phyloP scores from a whole-genome alignment of 176 grass and related monocot species.

The Echinochloa phyllopogon region DNA sequence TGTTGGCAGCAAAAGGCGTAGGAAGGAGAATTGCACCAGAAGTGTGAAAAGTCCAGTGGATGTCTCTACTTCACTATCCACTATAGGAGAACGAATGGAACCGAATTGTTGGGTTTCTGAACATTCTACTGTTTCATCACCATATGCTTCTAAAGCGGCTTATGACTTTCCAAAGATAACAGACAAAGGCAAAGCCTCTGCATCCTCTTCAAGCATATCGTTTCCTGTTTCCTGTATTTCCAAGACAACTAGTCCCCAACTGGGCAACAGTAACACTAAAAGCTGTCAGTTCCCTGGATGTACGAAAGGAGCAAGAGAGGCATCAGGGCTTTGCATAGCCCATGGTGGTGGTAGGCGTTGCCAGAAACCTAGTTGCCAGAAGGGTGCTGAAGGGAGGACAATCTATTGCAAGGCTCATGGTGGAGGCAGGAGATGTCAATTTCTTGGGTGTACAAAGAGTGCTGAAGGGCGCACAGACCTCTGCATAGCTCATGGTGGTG shows the following conservation, averaged over 20 bases:
- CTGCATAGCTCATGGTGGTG: slow-evolving; percentile 96
- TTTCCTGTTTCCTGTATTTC: too few relatives aligned
- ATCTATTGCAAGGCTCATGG: slow-evolving; percentile 98
- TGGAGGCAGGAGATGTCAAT: slow-evolving; percentile 77
- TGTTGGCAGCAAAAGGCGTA: too few relatives aligned
- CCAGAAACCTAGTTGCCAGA: slow-evolving; percentile 81
- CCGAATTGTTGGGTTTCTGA: too few relatives aligned
- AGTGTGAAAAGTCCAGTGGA: too few relatives aligned
- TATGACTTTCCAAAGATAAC: too few relatives aligned
- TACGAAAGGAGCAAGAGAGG: slow-evolving; percentile 84
- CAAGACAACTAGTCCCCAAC: slow-evolving; percentile 43
- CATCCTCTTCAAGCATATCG: too few relatives aligned
- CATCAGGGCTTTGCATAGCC: slow-evolving; percentile 89
- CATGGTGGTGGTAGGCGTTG: slow-evolving; percentile 91
- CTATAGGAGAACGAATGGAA: too few relatives aligned
- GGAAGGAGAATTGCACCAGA: too few relatives aligned
- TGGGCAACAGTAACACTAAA: slow-evolving; percentile 49
- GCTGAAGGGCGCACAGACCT: slow-evolving; percentile 87
- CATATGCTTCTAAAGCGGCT: too few relatives aligned
- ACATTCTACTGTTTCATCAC: too few relatives aligned
- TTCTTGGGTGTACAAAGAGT: slow-evolving; percentile 89
- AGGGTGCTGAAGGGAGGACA: slow-evolving; percentile 91
- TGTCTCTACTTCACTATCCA: too few relatives aligned
- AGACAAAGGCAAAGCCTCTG: too few relatives aligned
- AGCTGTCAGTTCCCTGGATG: slow-evolving; percentile 84